phyloP scores from a whole-genome alignment of 352 stramenopile species.

The Thraustochytrium sp. region DNA sequence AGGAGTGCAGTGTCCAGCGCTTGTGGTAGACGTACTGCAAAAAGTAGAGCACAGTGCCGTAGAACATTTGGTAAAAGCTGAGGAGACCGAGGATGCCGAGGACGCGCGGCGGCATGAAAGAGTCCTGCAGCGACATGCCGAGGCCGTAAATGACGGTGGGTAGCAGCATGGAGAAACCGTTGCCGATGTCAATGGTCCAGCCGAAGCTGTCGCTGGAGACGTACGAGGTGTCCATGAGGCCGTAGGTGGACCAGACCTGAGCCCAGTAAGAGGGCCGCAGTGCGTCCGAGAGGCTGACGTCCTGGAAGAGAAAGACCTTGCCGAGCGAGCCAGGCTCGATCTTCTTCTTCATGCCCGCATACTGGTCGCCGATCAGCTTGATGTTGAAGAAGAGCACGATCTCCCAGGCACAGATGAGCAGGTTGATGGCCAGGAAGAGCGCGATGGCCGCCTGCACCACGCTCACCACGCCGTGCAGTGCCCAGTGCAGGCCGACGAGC shows the following conservation, averaged over 20 bases:
- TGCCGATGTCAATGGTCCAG: slow-evolving; percentile 53
- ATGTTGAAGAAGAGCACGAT: slow-evolving; percentile 52
- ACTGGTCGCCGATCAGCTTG: slow-evolving; percentile 41
- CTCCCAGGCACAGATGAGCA: slow-evolving; percentile 54
- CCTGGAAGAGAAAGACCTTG: slow-evolving; percentile 38
- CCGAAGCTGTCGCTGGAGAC: slow-evolving; percentile 46
- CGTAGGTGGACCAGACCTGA: slow-evolving; percentile 54
- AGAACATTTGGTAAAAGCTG: slow-evolving; percentile 52
- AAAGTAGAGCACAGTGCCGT: slow-evolving; percentile 53
- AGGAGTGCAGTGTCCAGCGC: slow-evolving; percentile 21
- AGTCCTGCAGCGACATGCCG: slow-evolving; percentile 43
- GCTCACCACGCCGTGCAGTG: not conserved
- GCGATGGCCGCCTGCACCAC: not conserved
- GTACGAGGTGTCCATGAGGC: slow-evolving; percentile 51
- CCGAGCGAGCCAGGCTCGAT: not conserved
- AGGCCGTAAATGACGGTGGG: slow-evolving; percentile 48
- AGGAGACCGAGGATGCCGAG: slow-evolving; percentile 49
- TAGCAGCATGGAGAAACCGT: slow-evolving; percentile 52
- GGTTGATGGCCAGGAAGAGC: slow-evolving; percentile 51
- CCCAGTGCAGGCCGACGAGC: not conserved
- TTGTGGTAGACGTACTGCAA: slow-evolving; percentile 48
- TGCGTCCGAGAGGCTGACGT: not conserved
- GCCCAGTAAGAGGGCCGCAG: slow-evolving; percentile 51
- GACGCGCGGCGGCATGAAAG: slow-evolving; percentile 6
- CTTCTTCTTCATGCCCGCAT: slow-evolving; percentile 41